Evolutionary conservation across 768 basidiomycete species (phyloP).

Genomic region (Serpula lacrymans): DNA sequence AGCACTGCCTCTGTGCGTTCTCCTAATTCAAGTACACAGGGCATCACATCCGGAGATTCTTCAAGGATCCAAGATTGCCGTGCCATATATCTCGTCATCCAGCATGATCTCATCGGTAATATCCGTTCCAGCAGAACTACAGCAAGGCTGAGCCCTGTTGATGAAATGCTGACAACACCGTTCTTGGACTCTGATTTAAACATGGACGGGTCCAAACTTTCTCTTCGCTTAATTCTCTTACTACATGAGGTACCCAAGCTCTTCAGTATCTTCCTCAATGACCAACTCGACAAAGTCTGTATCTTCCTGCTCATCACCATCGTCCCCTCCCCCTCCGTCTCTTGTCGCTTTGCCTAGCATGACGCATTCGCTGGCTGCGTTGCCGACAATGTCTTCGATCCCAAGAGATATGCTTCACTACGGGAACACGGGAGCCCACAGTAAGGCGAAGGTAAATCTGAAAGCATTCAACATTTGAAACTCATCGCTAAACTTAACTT

Average conservation of each 20-base stretch:
- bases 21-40: conserved; percentile 30
- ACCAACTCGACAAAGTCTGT: conserved; percentile 28
- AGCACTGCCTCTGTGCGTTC: conserved; percentile 27
- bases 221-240: conserved; percentile 13
- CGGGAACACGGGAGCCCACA: conserved; percentile 22
- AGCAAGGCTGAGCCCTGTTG: conserved; percentile 18
- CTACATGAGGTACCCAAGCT: conserved; percentile 29
- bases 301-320: conserved; percentile 27
- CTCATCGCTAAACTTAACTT: conserved; percentile 7
- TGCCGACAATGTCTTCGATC: conserved; percentile 28
- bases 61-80: conserved; percentile 29
- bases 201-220: conserved; percentile 1
- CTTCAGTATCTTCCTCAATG: conserved; percentile 29
- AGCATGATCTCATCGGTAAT: conserved; percentile 33
- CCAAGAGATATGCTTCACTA: conserved; percentile 30
- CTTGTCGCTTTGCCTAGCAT: conserved; percentile 29
- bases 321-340: conserved; percentile 26
- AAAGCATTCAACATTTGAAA: not conserved
- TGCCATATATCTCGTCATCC: conserved; percentile 24
- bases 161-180: conserved; percentile 18
- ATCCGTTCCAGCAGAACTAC: conserved; percentile 23
- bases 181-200: conserved; percentile 26
- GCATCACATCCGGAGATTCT: conserved; percentile 29
- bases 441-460: conserved; percentile 24
- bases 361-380: conserved; percentile 28